Evolutionary conservation across 2,329 filamentous ascomycete species (phyloP), one percentile per base, ranked within the genome.

Genomic region (Ophiostoma triangulosporum): DNA sequence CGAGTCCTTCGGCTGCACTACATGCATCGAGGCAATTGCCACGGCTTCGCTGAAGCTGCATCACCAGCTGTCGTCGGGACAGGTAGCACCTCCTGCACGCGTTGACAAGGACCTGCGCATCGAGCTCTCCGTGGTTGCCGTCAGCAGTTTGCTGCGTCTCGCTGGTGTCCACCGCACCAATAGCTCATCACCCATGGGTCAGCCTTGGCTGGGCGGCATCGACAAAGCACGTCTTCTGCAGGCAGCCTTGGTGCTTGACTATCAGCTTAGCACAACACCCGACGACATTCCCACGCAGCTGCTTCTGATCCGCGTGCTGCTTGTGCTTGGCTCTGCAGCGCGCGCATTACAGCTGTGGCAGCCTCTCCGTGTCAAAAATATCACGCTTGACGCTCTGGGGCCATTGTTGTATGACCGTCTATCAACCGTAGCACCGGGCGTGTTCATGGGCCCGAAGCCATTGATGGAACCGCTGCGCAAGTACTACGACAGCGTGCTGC

Each of bases 391-490:
- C 57, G 74, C 76, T 0, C 67, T 81, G 0, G 75, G 69, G 3
- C 72, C 76, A 0, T 64, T 78, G 1, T 77, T 77, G 55, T 73
- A 75, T 56, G 78, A 81, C 60, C 70, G 78, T 2, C 64, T 80
- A 6, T 75, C 75, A 1, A 74, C 70, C 1, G 62, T 80, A 2
- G 67, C 76, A 0, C 77, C 77, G 0, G 67, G 66, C 0, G 58
- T 70, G 43, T 70, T 73, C 36, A 57, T 53, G 57, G 72, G 57
- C 61, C 65, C 17, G 57, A 65, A 46, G 56, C 70, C 36, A 4
- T 61, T 73, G 7, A 66, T 70, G 33, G 67, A 72, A 5, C 68
- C 70, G 4, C 61, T 77, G 20, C 64, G 66, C 5, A 67, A 66
- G 0, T 73, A 78, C 57, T 80, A 73, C 57, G 62, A 62, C 4